phyloP scores from a whole-genome alignment of 2,329 filamentous ascomycete species.

The Eurotiales sp. region DNA sequence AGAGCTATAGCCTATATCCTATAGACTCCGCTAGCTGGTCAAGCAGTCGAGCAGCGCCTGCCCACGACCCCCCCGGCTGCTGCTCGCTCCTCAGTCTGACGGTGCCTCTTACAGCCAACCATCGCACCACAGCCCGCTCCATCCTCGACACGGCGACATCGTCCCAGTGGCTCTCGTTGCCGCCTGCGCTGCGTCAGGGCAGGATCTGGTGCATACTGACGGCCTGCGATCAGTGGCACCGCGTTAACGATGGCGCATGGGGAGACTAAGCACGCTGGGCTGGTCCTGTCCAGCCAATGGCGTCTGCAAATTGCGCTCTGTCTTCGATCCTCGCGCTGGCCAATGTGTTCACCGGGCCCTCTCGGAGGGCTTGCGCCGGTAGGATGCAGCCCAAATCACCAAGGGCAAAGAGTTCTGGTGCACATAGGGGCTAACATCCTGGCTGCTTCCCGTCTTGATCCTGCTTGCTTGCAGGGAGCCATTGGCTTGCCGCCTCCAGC shows the following conservation, averaged over 20 bases:
- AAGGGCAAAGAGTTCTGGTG: no score
- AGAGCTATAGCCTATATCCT: no score
- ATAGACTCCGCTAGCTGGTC: no score
- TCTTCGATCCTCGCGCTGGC: not conserved
- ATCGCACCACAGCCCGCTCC: no score
- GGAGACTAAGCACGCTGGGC: not conserved
- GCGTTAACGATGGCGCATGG: no score
- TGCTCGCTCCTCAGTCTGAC: no score
- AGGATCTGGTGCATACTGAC: not conserved
- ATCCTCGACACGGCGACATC: not conserved
- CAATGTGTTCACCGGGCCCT: not conserved
- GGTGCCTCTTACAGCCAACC: no score
- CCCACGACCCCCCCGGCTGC: no score
- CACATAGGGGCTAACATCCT: not conserved
- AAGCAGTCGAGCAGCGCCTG: no score
- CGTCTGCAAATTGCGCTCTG: not conserved
- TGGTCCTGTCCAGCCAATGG: conserved; percentile 8
- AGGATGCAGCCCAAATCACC: conserved; percentile 1
- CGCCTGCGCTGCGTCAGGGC: not conserved
- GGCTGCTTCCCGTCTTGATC: not conserved
- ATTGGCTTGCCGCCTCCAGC: not conserved
- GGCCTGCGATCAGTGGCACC: not conserved
- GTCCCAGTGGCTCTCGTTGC: conserved; percentile 2
- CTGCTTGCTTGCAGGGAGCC: no score
- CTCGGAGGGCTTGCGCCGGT: not conserved